Conservation (phyloP, 305 asterid species). For the Solanum hybrid region DNA sequence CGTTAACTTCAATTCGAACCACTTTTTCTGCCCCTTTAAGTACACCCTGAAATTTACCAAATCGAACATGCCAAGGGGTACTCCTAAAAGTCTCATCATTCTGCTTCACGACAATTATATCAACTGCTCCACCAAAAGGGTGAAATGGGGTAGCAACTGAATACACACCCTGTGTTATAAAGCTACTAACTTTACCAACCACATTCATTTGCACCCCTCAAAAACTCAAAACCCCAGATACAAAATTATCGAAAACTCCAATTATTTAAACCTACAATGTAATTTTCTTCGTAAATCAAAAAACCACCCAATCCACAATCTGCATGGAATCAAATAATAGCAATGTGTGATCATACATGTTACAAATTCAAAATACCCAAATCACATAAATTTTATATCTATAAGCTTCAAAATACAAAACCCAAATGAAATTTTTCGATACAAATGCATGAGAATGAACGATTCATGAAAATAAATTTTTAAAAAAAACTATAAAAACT, state of each 20-base stretch:
- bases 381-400: not conserved
- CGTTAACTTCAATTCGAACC: conserved; percentile 85
- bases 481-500: not conserved
- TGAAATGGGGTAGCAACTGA: conserved; percentile 92
- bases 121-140: conserved; percentile 96
- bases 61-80: conserved; percentile 89
- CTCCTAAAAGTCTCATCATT: conserved; percentile 67
- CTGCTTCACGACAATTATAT: conserved; percentile 75
- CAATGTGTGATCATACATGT: not conserved
- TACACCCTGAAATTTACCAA: conserved; percentile 88
- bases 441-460: not conserved
- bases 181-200: conserved; percentile 68
- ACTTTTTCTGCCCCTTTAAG: conserved; percentile 85
- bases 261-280: not conserved
- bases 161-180: conserved; percentile 70
- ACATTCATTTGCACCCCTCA: conserved; percentile 57
- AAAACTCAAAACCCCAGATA: conserved; percentile 4
- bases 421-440: not conserved
- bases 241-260: not conserved
- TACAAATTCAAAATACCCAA: not conserved
- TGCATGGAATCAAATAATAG: not conserved
- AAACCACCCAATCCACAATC: not conserved
- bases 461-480: not conserved
- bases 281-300: not conserved
- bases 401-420: not conserved